phyloP scores from a whole-genome alignment of 495 filamentous ascomycete species.

The Wilcoxina mikolae region DNA sequence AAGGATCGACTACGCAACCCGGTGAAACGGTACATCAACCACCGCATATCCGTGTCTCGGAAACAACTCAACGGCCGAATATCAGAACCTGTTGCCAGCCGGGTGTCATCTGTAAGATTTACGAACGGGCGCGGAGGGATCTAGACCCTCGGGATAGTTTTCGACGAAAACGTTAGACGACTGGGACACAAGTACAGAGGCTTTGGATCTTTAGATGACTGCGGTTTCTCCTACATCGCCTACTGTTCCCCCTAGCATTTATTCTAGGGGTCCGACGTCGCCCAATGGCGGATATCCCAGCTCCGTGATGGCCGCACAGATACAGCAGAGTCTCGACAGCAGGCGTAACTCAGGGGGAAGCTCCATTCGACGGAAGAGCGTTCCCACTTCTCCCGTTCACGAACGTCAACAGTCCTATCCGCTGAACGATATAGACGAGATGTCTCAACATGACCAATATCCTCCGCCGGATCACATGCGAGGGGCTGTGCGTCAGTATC shows the following conservation, averaged over 20 bases:
- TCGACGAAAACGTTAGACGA: not conserved
- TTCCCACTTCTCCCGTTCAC: constrained; percentile 5
- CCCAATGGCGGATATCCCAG: not conserved
- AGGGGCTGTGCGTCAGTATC: constrained; percentile 23
- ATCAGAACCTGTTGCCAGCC: not conserved
- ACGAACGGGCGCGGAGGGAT: not conserved
- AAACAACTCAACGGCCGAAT: not conserved
- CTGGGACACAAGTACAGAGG: not conserved
- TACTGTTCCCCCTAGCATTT: not conserved
- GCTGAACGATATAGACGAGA: constrained; percentile 11
- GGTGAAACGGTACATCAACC: not conserved
- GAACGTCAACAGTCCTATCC: constrained; percentile 10
- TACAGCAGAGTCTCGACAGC: not conserved
- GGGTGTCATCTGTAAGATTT: not conserved
- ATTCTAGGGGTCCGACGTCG: not conserved
- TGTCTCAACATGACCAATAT: constrained; percentile 13
- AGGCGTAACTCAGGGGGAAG: constrained; percentile 15
- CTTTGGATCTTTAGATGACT: not conserved
- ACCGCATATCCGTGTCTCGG: not conserved
- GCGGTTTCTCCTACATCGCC: not conserved
- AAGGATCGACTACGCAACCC: not conserved
- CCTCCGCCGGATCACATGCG: constrained; percentile 21
- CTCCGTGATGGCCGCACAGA: not conserved
- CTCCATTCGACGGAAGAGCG: constrained; percentile 9
- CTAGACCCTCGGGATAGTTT: not conserved